Evolutionary conservation across 176 grass and related monocot genomes (phyloP), one percentile per base, ranked within the genome.

Genomic region (Raddia guianensis): DNA sequence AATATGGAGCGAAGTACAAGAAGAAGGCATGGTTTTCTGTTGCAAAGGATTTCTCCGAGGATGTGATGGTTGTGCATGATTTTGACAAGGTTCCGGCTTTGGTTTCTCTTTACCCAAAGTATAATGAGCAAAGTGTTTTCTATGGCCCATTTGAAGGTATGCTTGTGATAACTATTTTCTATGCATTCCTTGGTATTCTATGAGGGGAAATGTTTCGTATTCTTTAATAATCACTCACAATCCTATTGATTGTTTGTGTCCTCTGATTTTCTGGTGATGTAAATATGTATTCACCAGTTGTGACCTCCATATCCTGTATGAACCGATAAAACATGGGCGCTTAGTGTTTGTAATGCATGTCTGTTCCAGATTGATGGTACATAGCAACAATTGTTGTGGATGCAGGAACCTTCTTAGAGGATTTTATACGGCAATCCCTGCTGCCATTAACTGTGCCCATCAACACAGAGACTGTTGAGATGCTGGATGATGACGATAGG

Each of bases 101-200:
- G 67, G 86, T 99, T 71, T 89, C 90, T 53, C 62, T 91, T 72
- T 86, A 86, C 74, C 88, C 67, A 19, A 99, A 91, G 77, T 95
- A 95, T 84, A 88, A 88, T 52, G 92, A 99, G 67, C 88, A 81
- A 66, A 89, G 82, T 13, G 85, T 93, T 54, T 99, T 95, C 37
- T 95, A 95, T 81, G 92, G 88, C 8, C 96, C 96, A 70, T 98
- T 98, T 74, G 84, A 95, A 82, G 96, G 92, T 98, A 88, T 73
- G 69, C 12, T 49, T 58, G 49, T 2, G 49, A 43, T 43, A 11
- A 47, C 1, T 20, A 15, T 32, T n/a, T 79, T 74, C 0, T 51
- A 43, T 64, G 34, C 4, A 6, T 35, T 64, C 84, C 58, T 35
- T 66, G 34, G n/a, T 77, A 1, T 60, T 7, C 19, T 55, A 66